Base-by-base conservation (phyloP, 2,329 filamentous ascomycete species). In the Penicillium corylophilum region DNA sequence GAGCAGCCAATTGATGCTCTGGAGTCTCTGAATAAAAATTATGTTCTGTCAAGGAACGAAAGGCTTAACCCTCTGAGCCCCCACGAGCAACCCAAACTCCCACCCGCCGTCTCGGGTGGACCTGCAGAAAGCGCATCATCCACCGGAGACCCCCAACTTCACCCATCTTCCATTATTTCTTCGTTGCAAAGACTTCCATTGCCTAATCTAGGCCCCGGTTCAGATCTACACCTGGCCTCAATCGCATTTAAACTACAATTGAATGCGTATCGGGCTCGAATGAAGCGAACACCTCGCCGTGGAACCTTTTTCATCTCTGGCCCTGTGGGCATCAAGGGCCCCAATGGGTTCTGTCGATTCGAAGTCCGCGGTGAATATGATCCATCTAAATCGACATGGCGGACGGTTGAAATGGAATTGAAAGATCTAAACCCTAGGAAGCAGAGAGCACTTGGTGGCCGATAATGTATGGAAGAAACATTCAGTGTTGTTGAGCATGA, bases 321-420 rank as follows among this genome's bases (percentile, higher is more conserved):
- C 3, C 68, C 67, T 12, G 63, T 72, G 22, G 68, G 67, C 6
- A 43, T 72, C 1, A 64, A 61, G 45, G 70, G 70, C 4, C 63
- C 67, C 2, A 61, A 62, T 28, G 70, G 69, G 10, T 63, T 65
- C 46, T 71, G 69, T 49, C 64, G 70, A 46, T 57, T 71, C 46
- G 68, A 72, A 51, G 67, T 72, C 9, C 57, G 55, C 18, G 70
- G 67, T 24, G 69, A 71, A 62, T 72, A 71, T 51, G 65, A 72
- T 45, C 68, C 69, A 35, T 54, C 49, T 12, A 56, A 61, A 6
- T 57, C 59, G 24, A 59, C 55, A 43, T 72, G 68, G 68, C 55
- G 61, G 29, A 59, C 51, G 15, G 55, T 72, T 22, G 63, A 64
- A 22, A 64, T 70, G 56, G 53, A 63, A 29, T 50, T 72, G 7